Base-by-base conservation (phyloP, 106 monocot species). In the Acorus gramineus region DNA sequence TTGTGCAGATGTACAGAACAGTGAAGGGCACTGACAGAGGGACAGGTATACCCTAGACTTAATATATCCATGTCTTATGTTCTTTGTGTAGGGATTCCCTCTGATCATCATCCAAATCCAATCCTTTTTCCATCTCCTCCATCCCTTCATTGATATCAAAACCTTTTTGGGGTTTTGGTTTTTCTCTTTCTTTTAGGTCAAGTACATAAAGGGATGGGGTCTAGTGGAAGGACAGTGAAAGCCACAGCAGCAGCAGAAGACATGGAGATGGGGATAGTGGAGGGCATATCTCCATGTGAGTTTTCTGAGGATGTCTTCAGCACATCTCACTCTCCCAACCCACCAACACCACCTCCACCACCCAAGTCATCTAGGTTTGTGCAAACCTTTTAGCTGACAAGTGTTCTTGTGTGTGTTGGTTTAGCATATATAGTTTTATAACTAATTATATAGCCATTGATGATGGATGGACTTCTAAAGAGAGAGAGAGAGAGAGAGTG, bases 1-100 rank as follows among this genome's bases (percentile, higher is more conserved):
- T 42, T 56, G n/a, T 84, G 76, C 84, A 89, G 89, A 89, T 89
- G 89, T 89, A 89, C 74, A 89, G 89, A 82, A 84, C 89, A 74
- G 81, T 89, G 77, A 89, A 82, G 76, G 77, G 73, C 70, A 74
- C 84, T 68, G 84, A 89, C 71, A 89, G 63, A 81, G 73, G 75
- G 50, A 50, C 66, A 61, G 71, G 58, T 46, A 52, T 11, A 49
- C 60, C 60, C 50, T 12, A 14, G n/a, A 78, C 71, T 67, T 72
- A 78, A 48, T 65, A 52, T 8, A 44, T 61, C 28, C 28, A 28
- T 28, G 28, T 28, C 28, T 45, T 61, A 14, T 11, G 11, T 52
- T 11, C n/a, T 51, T 13, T 53, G 6, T 0, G 3, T 43, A 9
- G 1, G 5, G 6, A 5, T 3, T 13, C 42, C 45, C 8, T 6